Base-by-base conservation (phyloP, 163 green algal genomes). In the Volvox carteri region DNA sequence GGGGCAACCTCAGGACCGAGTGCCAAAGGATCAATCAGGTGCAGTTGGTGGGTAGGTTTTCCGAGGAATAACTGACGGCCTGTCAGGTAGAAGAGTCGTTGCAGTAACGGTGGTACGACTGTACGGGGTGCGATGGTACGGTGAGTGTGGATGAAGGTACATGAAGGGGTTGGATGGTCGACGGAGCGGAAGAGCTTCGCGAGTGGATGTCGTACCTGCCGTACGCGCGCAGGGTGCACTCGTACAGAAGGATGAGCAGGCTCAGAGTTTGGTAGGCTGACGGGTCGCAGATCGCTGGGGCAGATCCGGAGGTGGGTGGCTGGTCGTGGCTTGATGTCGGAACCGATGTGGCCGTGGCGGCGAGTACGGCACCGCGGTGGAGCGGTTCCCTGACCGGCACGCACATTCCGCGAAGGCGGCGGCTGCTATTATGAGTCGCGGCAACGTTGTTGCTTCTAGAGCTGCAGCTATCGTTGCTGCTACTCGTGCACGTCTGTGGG, bases 181-280 rank as follows among this genome's bases (percentile, higher is more conserved):
- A n/a, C n/a, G n/a, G n/a, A n/a, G n/a, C n/a, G n/a, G n/a, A n/a
- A n/a, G n/a, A n/a, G n/a, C n/a, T n/a, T n/a, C n/a, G n/a, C n/a
- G n/a, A n/a, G 7, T 12, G 54, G 23, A 23, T 41, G 62, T 39
- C 35, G 35, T 75, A 88, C 83, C 83, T 88, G 67, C 83, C 83
- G 50, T 83, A 81, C 35, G 50, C 83, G 2, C 83, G 67, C 35
- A 50, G 50, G 0, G 54, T 50, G 48, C 70, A 83, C 28, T 88
- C 83, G 4, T 88, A 50, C 50, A 88, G 83, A 11, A 88, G 83
- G 48, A 88, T 62, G 46, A 88, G 48, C 23, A 88, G 67, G 83
- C 83, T 88, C 18, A 88, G 68, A 50, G 67, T 81, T 67, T 88
- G 83, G 83, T 88, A 88, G 37, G 50, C 35, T 18, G 68, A 74